Evolutionary conservation across 768 basidiomycete species (phyloP), one percentile per base, ranked within the genome.

Genomic region (Suillus sp.): DNA sequence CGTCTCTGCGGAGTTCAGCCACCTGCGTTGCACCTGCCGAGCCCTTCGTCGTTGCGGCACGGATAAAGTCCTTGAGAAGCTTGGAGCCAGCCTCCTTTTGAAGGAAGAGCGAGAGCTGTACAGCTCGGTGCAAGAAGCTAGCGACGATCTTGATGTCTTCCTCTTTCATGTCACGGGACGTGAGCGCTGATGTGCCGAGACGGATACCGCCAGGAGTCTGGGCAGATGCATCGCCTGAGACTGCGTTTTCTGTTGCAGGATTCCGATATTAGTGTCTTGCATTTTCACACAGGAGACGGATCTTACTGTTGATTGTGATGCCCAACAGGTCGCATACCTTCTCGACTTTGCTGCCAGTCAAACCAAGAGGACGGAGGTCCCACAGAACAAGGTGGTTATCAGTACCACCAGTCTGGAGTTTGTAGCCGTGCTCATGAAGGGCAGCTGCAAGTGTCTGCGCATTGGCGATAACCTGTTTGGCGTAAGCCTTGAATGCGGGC

Each of bases 341-440:
- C 84, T 98, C 96, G 63, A 99, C 88, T 80, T 99, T 99, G 82
- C 90, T 92, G 57, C 97, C 97, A n/a, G 97, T 98, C 74, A 99
- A 80, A 56, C 93, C 92, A 66, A 97, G 83, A 35, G 97, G 97
- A 40, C 97, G 87, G 65, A 98, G 86, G 73, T 99, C 97, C 96
- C 96, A 98, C 56, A 99, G 90, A 56, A 99, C 89, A 67, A 99
- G 88, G 78, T 99, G 97, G 83, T 93, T 99, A 77, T 99, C 97
- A 20, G 95, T 96, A 64, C 97, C 97, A 62, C 85, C 88, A 16
- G 96, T 99, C 81, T 98, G 96, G 67, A 99, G 92, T 79, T 90
- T 94, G 86, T 99, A 99, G 51, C 93, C 93, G 73, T 92, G 83
- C 64, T 81, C 81, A 65, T 86, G 78, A 64, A 99, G 89, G 66